Conservation (phyloP, 1,284 basidiomycete species). For the Microbotryum lychnidis-dioicae region DNA sequence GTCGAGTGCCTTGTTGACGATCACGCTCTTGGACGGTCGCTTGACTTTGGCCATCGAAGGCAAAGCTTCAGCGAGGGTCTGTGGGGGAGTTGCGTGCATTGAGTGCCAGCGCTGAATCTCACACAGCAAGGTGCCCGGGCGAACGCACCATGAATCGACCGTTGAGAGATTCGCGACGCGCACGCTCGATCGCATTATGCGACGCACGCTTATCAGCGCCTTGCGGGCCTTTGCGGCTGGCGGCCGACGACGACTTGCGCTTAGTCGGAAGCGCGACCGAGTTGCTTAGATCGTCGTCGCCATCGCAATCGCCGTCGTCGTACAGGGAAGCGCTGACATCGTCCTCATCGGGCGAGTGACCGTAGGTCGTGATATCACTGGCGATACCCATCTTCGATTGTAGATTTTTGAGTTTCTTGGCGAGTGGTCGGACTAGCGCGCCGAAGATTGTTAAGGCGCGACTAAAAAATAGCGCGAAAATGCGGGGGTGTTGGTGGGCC, state of each 20-base stretch:
- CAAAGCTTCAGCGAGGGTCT: slow-evolving; percentile 79
- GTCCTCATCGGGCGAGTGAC: not conserved
- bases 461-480: too few species aligned
- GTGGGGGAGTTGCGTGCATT: not conserved
- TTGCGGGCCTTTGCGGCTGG: slow-evolving; percentile 24
- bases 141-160: slow-evolving; percentile 67
- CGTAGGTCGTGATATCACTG: too few species aligned
- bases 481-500: too few species aligned
- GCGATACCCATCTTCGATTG: too few species aligned
- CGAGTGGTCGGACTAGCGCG: too few species aligned
- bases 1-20: slow-evolving; percentile 64
- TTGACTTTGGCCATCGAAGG: slow-evolving; percentile 82
- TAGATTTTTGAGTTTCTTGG: too few species aligned
- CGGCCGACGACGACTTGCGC: not conserved
- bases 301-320: not conserved
- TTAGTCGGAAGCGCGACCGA: not conserved
- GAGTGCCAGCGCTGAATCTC: not conserved
- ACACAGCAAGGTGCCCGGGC: not conserved
- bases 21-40: slow-evolving; percentile 84
- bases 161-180: slow-evolving; percentile 82
- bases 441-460: too few species aligned
- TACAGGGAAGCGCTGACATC: slow-evolving; percentile 3
- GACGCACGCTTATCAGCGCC: slow-evolving; percentile 82
- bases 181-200: slow-evolving; percentile 89
- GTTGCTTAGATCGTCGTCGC: not conserved